Conservation (phyloP, 139 green algal genomes). For the Haematococcus sp. region DNA sequence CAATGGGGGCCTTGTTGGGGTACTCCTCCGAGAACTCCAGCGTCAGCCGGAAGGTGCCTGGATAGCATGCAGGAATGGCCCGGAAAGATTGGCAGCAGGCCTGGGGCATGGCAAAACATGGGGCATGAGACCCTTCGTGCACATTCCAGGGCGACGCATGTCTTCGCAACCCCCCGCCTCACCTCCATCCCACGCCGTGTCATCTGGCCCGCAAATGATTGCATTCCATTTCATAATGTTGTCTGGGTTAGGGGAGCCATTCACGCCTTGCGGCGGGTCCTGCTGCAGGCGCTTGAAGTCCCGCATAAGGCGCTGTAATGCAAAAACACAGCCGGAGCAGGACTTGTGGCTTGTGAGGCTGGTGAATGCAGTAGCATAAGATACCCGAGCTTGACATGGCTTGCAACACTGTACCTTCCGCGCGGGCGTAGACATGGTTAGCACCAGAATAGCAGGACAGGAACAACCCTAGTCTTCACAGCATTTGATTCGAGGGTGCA, state of each 20-base stretch:
- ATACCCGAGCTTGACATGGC: too few species aligned
- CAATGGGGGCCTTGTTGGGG: constrained; percentile 94
- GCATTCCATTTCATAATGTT: constrained; percentile 99
- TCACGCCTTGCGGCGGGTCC: constrained; percentile 94
- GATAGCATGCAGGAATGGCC: background rate
- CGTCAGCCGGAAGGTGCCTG: constrained; percentile 94
- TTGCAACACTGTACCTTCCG: constrained; percentile 44
- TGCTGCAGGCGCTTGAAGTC: constrained; percentile 90
- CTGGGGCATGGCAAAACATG: background rate
- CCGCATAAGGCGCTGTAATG: constrained; percentile 78
- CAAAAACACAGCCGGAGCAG: background rate
- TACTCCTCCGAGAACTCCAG: constrained; percentile 98
- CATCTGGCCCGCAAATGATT: constrained; percentile 98
- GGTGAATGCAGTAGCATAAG: too few species aligned
- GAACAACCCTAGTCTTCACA: too few species aligned
- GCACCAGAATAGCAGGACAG: too few species aligned
- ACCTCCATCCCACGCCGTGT: constrained; percentile 95
- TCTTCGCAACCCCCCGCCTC: background rate
- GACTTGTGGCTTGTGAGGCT: background rate
- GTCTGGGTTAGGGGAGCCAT: constrained; percentile 83
- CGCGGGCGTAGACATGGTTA: constrained; percentile 54
- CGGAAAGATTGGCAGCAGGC: background rate
- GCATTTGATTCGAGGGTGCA: too few species aligned
- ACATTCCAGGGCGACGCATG: background rate
- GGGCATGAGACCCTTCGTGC: background rate